phyloP scores from a whole-genome alignment of 345 rosid species.

The Arabis alpina region DNA sequence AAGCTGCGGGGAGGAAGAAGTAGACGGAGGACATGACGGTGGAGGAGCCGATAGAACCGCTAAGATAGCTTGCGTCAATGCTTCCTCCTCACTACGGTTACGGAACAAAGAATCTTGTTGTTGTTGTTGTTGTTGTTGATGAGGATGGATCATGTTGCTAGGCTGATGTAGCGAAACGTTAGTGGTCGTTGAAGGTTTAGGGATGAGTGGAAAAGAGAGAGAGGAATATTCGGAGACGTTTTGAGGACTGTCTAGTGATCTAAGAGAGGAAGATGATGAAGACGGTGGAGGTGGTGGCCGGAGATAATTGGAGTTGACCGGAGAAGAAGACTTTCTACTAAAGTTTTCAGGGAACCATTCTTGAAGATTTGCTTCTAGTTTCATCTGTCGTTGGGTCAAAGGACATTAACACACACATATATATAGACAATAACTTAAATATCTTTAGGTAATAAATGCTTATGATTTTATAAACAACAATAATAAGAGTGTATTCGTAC shows the following conservation, averaged over 20 bases:
- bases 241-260: slow-evolving; percentile 65
- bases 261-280: slow-evolving; percentile 70
- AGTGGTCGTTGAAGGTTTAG: slow-evolving; percentile 41
- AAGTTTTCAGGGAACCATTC: slow-evolving; percentile 61
- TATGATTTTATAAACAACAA: neutral
- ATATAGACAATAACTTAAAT: neutral
- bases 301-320: slow-evolving; percentile 43
- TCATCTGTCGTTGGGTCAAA: slow-evolving; percentile 48
- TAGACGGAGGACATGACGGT: slow-evolving; percentile 59
- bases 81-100: slow-evolving; percentile 53
- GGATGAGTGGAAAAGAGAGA: slow-evolving; percentile 51
- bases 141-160: slow-evolving; percentile 26
- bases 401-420: neutral
- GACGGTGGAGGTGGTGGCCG: slow-evolving; percentile 50
- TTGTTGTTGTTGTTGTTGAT: slow-evolving; percentile 7
- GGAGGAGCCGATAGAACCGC: slow-evolving; percentile 55
- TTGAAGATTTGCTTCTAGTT: slow-evolving; percentile 59
- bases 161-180: slow-evolving; percentile 26
- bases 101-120: slow-evolving; percentile 53
- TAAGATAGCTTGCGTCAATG: slow-evolving; percentile 67
- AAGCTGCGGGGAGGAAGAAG: slow-evolving; percentile 48
- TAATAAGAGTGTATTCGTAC: slow-evolving; percentile 42
- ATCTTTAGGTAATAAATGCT: neutral
- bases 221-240: slow-evolving; percentile 55
- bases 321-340: slow-evolving; percentile 47